These are phyloP conservation scores for Xanthoconium separans DNA, from an alignment of 1,284 basidiomycete species.

Conservation along the genomic window DNA sequence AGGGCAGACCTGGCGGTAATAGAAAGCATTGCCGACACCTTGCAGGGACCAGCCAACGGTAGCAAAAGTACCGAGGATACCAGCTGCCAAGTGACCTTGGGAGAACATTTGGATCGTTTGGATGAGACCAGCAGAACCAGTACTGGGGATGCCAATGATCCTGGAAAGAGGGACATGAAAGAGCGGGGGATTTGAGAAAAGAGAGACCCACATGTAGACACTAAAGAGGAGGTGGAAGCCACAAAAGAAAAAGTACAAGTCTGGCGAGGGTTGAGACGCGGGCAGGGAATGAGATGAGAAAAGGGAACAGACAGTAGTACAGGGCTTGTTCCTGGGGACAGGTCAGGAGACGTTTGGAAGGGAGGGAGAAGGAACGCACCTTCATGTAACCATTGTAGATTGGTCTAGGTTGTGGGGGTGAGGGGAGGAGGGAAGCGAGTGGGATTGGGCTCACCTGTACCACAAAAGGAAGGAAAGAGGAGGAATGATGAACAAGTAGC, in stretches of 20 bases:
- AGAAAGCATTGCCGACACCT: slow-evolving; percentile 78
- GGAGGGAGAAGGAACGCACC: slow-evolving; percentile 44
- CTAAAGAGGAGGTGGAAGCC: slow-evolving; percentile 93
- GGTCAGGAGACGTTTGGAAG: slow-evolving; percentile 12
- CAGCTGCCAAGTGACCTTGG: slow-evolving; percentile 65
- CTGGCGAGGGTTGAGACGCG: slow-evolving; percentile 42
- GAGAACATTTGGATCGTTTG: slow-evolving; percentile 83
- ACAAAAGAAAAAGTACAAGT: slow-evolving; percentile 93
- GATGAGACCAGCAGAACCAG: slow-evolving; percentile 94
- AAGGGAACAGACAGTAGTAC: slow-evolving; percentile 67
- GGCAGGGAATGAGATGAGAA: slow-evolving; percentile 14
- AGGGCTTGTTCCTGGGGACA: slow-evolving; percentile 72
- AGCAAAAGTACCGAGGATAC: slow-evolving; percentile 75
- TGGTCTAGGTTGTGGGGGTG: slow-evolving; percentile 52
- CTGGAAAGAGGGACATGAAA: slow-evolving; percentile 42
- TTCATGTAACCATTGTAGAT: slow-evolving; percentile 98
- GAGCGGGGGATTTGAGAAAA: slow-evolving; percentile 8
- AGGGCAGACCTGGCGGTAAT: slow-evolving; percentile 69
- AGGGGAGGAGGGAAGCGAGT: slow-evolving; percentile 5
- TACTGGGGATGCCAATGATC: slow-evolving; percentile 88
- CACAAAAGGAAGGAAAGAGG: slow-evolving; percentile 85
- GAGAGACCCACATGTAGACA: slow-evolving; percentile 71
- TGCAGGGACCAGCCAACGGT: slow-evolving; percentile 89
- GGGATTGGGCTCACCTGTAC: slow-evolving; percentile 64
- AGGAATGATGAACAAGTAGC: slow-evolving; percentile 84